Evolutionary conservation across 2,329 filamentous ascomycete genomes (phyloP), one percentile per base, ranked within the genome.

Genomic region (Aspergillus ustus): DNA sequence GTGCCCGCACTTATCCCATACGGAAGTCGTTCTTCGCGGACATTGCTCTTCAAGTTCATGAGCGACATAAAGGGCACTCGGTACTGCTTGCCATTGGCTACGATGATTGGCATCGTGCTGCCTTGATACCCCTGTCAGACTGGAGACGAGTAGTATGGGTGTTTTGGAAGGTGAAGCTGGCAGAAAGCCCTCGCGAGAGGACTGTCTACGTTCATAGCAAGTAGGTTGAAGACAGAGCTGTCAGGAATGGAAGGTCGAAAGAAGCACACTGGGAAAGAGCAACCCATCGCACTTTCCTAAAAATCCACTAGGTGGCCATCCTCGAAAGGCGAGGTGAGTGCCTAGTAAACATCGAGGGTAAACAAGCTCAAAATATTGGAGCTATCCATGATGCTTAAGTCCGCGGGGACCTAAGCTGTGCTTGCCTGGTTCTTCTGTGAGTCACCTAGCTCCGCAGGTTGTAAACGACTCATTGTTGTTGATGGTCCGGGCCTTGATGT

Each of bases 61-160:
- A 62, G 53, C 34, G 53, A 53, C n/a, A 53, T 61, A 48, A 66
- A 52, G 3, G 59, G 54, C 13, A 67, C 45, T 11, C 54, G 54
- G 25, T 63, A 63, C 25, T 20, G 52, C 44, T 49, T 64, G 48
- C 65, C 61, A 22, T 66, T 57, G 7, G 63, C 54, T 20, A 63
- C 34, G 40, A 67, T 54, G 22, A 60, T 40, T 19, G 65, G 66
- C 66, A 68, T 68, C 8, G 34, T 44, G 50, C n/a, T 49, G 19
- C 34, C n/a, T n/a, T n/a, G n/a, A n/a, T n/a, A n/a, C n/a, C 31
- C 1, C 25, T 11, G 4, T 15, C 15, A 40, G 34, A 40, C 34
- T 40, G 31, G 6, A 11, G 31, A 40, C 15, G 34, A 9, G 25
- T 1, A 34, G 15, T 17, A 8, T n/a, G 28, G 49, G n/a, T 52